Evolutionary conservation across 345 rosid genomes (phyloP), one percentile per base, ranked within the genome.

Genomic region (Triadica sebifera): DNA sequence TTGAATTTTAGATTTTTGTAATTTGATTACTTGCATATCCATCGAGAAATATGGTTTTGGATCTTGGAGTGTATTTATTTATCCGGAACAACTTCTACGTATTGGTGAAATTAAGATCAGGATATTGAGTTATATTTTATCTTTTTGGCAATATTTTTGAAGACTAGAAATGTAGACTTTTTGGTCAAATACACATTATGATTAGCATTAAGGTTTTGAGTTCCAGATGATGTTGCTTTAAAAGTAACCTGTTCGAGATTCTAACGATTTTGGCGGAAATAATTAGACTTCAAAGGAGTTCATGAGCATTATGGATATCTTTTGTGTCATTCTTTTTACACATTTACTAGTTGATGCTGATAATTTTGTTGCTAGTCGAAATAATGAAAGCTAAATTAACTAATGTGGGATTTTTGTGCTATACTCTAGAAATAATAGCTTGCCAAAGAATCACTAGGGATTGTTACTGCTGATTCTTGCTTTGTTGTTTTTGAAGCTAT

Each of bases 101-200:
- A 10, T 43, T 43, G 47, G 47, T 43, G 47, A 43, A 43, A 43
- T 43, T 43, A 43, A 29, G 47, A 43, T 43, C 10, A 43, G 10
- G 47, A 43, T 43, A 43, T 43, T 86, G 87, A 20, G 86, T 88
- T 6, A 58, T 58, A 22, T 58, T 58, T 58, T 58, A 11, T 16
- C 5, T 4, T 24, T 58, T 7, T n/a, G 17, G 17, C 19, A n/a
- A 29, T 29, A 10, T 9, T 58, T 13, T 9, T 58, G 8, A 10
- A 22, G 62, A 58, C 37, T 22, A 38, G 13, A 10, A 5, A 58
- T 58, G 0, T 58, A 22, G 62, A 58, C 38, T 11, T 58, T 11
- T 24, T 3, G 15, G 10, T 58, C 0, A 24, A 34, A 58, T 24
- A 24, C n/a, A n/a, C 13, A 10, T 25, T 8, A 55, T 55, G 24